Evolutionary conservation across 345 rosid species (phyloP).

Genomic region (Camelina neglecta): DNA sequence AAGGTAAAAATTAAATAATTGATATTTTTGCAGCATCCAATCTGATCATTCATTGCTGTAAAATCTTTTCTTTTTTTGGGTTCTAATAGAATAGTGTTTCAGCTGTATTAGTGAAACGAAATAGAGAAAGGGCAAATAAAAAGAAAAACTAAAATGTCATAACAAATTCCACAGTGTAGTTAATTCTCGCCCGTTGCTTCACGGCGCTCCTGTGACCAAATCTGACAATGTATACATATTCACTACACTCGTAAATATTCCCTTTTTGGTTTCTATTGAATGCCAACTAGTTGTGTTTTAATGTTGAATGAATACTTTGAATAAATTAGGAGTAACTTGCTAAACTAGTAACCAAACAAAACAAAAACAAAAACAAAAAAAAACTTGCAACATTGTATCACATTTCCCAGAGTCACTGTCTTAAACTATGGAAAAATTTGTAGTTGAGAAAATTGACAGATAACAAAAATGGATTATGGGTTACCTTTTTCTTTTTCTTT

Average conservation of each 20-base stretch:
- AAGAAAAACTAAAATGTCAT: neutral
- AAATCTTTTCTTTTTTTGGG: neutral
- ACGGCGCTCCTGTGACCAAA: constrained; percentile 43
- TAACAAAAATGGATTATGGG: neutral
- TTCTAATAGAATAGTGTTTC: constrained; percentile 16
- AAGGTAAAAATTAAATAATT: neutral
- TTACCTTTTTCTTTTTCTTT: neutral
- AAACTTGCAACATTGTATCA: neutral
- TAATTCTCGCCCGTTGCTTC: constrained; percentile 45
- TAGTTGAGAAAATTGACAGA: constrained; percentile 5
- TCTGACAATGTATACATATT: constrained; percentile 11
- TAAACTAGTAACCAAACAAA: neutral
- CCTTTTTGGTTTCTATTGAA: neutral
- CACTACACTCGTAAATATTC: constrained; percentile 27
- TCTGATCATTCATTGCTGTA: constrained; percentile 41
- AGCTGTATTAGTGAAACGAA: neutral
- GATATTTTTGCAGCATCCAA: constrained; percentile 5
- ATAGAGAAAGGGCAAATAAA: neutral
- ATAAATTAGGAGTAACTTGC: neutral
- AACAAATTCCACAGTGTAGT: constrained; percentile 38
- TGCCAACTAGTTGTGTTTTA: constrained; percentile 16
- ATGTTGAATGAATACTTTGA: neutral
- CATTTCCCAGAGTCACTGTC: constrained; percentile 2
- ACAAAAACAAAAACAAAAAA: no score
- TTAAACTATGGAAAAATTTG: neutral